Evolutionary conservation across 2,329 filamentous ascomycete species (phyloP).

Genomic region (Metarhizium sp.): DNA sequence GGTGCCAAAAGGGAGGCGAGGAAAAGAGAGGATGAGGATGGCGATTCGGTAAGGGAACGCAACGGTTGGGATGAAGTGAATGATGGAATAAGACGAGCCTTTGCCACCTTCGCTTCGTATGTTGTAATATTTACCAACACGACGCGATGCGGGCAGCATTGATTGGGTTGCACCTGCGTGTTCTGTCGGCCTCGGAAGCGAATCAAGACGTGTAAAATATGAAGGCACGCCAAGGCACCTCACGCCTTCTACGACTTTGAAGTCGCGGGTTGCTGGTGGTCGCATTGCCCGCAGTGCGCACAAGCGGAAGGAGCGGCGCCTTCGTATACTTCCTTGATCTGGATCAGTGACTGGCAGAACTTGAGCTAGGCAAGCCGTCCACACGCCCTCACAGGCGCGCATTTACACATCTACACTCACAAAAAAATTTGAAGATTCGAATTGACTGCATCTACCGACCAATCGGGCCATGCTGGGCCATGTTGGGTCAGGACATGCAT

Average conservation of each 20-base stretch:
- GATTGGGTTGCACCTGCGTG: background rate
- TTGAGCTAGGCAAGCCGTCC: no score
- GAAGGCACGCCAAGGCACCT: background rate
- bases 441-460: no score
- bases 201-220: background rate
- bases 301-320: no score
- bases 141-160: background rate
- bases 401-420: no score
- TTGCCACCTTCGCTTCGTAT: background rate
- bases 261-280: no score
- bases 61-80: background rate
- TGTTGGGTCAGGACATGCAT: no score
- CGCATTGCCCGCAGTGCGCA: background rate
- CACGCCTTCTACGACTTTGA: background rate
- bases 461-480: no score
- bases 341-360: background rate
- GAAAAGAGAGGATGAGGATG: conserved; percentile 1
- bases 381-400: no score
- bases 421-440: no score
- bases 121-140: background rate
- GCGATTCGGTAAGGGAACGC: background rate
- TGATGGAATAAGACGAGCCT: background rate
- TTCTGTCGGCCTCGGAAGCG: background rate
- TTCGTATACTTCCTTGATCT: background rate
- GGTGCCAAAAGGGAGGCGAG: background rate